Conservation (phyloP, 305 asterid genomes). For the Solanum hybrid region DNA sequence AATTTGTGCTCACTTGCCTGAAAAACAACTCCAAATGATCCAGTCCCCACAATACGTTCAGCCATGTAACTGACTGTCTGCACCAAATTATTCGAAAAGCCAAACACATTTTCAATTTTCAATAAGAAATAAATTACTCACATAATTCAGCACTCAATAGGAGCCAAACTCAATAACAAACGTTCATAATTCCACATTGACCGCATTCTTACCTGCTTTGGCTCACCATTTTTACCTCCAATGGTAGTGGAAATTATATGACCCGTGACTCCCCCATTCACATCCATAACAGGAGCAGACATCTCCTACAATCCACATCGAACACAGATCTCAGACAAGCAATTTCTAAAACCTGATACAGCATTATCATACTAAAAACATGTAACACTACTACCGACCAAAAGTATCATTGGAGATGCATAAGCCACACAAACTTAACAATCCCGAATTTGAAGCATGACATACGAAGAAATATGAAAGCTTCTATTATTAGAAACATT, state of each 20-base stretch:
- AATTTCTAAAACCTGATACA: not conserved
- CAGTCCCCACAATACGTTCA: slow-evolving; percentile 92
- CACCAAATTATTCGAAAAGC: slow-evolving; percentile 6
- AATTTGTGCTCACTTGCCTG: slow-evolving; percentile 36
- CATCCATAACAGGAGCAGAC: slow-evolving; percentile 67
- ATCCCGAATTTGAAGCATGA: not conserved
- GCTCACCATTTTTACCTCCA: slow-evolving; percentile 94
- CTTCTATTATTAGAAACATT: not conserved
- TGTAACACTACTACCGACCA: not conserved
- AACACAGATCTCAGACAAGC: not conserved
- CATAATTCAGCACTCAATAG: not conserved
- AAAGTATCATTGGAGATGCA: not conserved
- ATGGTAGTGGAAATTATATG: slow-evolving; percentile 90
- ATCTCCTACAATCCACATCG: slow-evolving; percentile 46
- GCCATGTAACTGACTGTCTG: slow-evolving; percentile 98
- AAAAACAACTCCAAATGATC: slow-evolving; percentile 86
- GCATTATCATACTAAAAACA: not conserved
- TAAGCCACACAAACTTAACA: not conserved
- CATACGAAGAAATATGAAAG: not conserved
- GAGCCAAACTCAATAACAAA: not conserved
- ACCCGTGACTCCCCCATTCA: slow-evolving; percentile 67
- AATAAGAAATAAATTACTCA: not conserved
- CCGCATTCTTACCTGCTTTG: slow-evolving; percentile 55
- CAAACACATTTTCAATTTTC: not conserved
- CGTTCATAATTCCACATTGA: not conserved